Evolutionary conservation across 73 alveolate genomes (phyloP).

Genomic region (Uronychia setigera): DNA sequence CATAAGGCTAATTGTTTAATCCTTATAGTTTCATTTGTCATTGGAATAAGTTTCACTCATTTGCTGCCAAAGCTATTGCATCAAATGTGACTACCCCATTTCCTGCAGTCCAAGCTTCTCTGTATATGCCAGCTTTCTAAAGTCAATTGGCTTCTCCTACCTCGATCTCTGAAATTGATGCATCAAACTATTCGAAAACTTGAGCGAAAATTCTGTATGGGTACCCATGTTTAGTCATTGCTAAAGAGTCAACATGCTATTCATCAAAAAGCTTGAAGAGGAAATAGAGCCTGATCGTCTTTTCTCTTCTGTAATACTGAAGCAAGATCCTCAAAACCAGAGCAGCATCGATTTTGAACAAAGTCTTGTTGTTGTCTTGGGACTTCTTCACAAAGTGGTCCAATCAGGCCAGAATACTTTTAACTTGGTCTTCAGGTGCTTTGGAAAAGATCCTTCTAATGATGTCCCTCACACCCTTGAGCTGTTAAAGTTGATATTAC

Average conservation of each 20-base stretch:
- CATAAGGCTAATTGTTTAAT: constrained; percentile 9
- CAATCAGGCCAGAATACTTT: neutral
- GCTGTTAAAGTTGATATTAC: neutral
- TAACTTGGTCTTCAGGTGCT: neutral
- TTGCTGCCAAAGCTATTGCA: constrained; percentile 11
- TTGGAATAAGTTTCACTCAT: constrained; percentile 27
- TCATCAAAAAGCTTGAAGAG: constrained; percentile 29
- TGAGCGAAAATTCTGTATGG: constrained; percentile 7
- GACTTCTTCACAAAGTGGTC: neutral
- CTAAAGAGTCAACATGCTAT: constrained; percentile 22
- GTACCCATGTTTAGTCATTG: neutral
- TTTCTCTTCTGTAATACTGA: constrained; percentile 45
- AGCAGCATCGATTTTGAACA: constrained; percentile 38
- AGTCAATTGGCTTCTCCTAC: neutral
- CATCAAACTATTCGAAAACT: constrained; percentile 38
- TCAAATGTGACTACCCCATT: constrained; percentile 40
- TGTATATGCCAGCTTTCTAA: constrained; percentile 14
- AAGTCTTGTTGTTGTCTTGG: neutral
- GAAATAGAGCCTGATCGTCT: constrained; percentile 23
- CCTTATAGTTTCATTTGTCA: constrained; percentile 25
- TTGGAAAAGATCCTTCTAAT: neutral
- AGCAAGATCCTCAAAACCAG: constrained; percentile 32
- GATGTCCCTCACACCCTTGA: neutral
- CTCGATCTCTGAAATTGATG: constrained; percentile 26
- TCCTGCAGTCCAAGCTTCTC: constrained; percentile 52